Base-by-base conservation (phyloP, 1,284 basidiomycete genomes). In the Trichosporon asahii region DNA sequence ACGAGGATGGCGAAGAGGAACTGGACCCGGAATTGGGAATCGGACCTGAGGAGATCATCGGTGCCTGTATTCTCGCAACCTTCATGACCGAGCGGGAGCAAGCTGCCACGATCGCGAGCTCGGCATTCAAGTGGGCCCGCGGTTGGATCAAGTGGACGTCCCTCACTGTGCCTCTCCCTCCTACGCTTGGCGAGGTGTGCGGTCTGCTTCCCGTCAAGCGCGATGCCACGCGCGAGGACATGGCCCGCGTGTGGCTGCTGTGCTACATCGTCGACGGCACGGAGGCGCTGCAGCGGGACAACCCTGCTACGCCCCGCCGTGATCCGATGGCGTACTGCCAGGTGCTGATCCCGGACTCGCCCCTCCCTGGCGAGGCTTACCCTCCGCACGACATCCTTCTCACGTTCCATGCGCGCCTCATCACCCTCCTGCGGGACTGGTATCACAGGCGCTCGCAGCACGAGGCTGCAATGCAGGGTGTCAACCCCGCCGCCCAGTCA, bases 1-100 rank as follows among this genome's bases (percentile, higher is more conserved):
- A 74, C 67, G 70, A 74, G 46, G 73, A 74, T 5, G 71, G 67
- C 23, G 71, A 74, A 44, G 73, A 74, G 49, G 73, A 72, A 27
- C 69, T 74, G 53, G 81, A 83, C 73, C 77, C 78, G 14, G 82
- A 83, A 71, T 74, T 82, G 25, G 82, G 80, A 18, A 77, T 83
- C 31, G 82, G 82, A 1, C 80, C 82, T 14, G 82, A 83, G 69
- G 82, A 83, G 74, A 83, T 83, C 72, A 76, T 80, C 1, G 80
- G 74, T 23, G 75, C 77, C 15, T 78, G 76, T 65, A 70, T 79
- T 23, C 68, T 82, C 3, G 77, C 80, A 9, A 77, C 76, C 35
- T 82, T 77, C 63, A 79, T 78, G 70, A 72, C 71, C 1, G 76
- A 79, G 37, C 70, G 76, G 31, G 74, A 75, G 31, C 70, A 76